These are phyloP conservation scores for Cyberlindnera maritima DNA, from an alignment of 805 yeast genomes.

Conservation along the genomic window DNA sequence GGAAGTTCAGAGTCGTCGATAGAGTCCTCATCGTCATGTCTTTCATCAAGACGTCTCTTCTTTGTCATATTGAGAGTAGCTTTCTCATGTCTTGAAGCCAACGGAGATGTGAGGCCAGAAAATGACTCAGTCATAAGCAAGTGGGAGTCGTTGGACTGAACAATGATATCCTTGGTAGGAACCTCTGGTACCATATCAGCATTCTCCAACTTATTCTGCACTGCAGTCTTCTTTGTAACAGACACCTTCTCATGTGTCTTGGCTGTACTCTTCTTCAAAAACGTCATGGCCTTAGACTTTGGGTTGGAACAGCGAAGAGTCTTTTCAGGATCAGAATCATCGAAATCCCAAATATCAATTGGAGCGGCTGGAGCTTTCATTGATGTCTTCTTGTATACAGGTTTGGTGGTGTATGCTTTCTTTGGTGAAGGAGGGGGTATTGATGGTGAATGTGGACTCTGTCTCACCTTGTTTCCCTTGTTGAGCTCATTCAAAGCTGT, in stretches of 20 bases:
- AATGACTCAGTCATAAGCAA: slow-evolving; percentile 5
- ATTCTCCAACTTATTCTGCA: slow-evolving; percentile 16
- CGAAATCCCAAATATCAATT: slow-evolving; percentile 27
- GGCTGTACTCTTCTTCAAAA: not conserved
- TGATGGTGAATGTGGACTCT: not conserved
- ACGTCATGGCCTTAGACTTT: slow-evolving; percentile 10
- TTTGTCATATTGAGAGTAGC: slow-evolving; percentile 1
- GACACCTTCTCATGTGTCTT: not conserved
- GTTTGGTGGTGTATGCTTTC: not conserved
- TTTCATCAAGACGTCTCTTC: slow-evolving; percentile 2
- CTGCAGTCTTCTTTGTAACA: slow-evolving; percentile 3
- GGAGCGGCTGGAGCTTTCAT: not conserved
- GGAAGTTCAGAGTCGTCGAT: not conserved
- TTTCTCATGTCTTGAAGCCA: slow-evolving; percentile 7
- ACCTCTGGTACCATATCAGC: not conserved
- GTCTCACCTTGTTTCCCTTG: not conserved
- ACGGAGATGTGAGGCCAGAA: slow-evolving; percentile 20
- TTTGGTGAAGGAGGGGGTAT: not conserved
- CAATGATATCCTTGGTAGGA: slow-evolving; percentile 8
- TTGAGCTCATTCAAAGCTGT: slow-evolving; percentile 1
- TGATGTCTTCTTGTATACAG: not conserved
- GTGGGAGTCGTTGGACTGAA: slow-evolving; percentile 2
- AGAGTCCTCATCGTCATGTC: not conserved
- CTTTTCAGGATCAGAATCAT: slow-evolving; percentile 14
- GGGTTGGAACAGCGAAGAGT: not conserved